phyloP scores from a whole-genome alignment of 202 grass and related monocot genomes.

The Panicum hallii region DNA sequence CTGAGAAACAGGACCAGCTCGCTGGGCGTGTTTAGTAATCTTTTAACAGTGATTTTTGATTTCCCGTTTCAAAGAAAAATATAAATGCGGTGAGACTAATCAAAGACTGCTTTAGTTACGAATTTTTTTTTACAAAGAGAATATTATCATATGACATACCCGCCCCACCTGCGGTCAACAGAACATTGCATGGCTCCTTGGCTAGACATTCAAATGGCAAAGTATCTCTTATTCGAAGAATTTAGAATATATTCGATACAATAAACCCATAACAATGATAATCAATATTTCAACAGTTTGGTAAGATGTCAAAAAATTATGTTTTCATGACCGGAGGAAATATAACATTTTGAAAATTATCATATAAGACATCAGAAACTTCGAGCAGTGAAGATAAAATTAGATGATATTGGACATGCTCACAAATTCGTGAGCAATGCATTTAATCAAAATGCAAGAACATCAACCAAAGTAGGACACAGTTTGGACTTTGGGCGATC shows the following conservation, averaged over 20 bases:
- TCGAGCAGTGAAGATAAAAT: not conserved
- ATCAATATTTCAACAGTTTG: not conserved
- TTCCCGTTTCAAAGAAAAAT: not conserved
- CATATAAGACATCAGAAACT: not conserved
- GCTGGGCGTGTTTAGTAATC: too few species aligned
- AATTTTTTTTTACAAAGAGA: not conserved
- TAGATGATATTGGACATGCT: not conserved
- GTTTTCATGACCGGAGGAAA: not conserved
- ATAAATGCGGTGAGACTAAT: not conserved
- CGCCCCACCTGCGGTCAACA: not conserved
- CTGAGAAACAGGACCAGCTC: too few species aligned
- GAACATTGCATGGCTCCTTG: not conserved
- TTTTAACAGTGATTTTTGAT: not conserved
- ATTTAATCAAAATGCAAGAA: not conserved
- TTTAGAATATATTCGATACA: not conserved
- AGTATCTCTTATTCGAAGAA: not conserved
- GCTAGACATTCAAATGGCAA: too few species aligned
- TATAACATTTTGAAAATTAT: not conserved
- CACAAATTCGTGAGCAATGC: not conserved
- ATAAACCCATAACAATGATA: not conserved
- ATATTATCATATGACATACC: not conserved
- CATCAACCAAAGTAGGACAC: not conserved
- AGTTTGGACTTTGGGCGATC: not conserved
- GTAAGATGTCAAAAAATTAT: not conserved
- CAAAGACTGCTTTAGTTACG: not conserved